These are phyloP conservation scores for Artemisia argyi DNA, from an alignment of 129 eudicot genomes.

Conservation along the genomic window DNA sequence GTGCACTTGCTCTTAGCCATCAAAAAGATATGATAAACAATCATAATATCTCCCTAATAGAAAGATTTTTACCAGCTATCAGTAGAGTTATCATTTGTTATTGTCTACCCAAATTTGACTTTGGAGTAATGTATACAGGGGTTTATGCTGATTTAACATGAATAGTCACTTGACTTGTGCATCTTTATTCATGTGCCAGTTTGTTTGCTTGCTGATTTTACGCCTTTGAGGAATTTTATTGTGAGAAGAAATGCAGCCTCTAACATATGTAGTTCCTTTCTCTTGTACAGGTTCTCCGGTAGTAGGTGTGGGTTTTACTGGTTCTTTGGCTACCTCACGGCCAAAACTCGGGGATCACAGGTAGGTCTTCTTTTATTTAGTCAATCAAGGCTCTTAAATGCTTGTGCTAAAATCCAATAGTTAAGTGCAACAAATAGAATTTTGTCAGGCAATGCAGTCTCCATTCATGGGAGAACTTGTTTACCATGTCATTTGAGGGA, in stretches of 20 bases:
- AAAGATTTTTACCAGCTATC: background rate
- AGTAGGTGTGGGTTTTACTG: conserved; percentile 88
- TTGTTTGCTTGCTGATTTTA: conserved; percentile 6
- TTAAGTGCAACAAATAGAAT: background rate
- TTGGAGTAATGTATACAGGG: background rate
- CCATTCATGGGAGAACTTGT: too few relatives aligned
- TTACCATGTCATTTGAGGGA: too few relatives aligned
- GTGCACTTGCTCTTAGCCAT: conserved; percentile 1
- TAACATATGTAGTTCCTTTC: background rate
- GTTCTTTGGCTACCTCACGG: conserved; percentile 72
- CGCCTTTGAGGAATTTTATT: conserved; percentile 2
- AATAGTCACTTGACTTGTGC: background rate
- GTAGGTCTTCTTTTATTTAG: conserved; percentile 28
- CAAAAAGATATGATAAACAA: background rate
- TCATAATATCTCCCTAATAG: background rate
- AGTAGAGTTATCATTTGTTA: background rate
- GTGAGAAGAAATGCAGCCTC: conserved; percentile 8
- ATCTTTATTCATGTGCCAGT: conserved; percentile 9
- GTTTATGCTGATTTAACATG: background rate
- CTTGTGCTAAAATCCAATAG: background rate
- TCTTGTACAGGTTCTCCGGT: conserved; percentile 60
- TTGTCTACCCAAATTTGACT: background rate
- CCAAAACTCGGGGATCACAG: conserved; percentile 91
- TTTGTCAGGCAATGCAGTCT: too few relatives aligned
- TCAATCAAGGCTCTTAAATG: background rate